A percentile compares a stretch with the other conserved stretches of the same genome.
These are phyloP conservation scores for Boechera retrofracta DNA, from an alignment of 345 rosid species.

Conservation along the genomic window DNA sequence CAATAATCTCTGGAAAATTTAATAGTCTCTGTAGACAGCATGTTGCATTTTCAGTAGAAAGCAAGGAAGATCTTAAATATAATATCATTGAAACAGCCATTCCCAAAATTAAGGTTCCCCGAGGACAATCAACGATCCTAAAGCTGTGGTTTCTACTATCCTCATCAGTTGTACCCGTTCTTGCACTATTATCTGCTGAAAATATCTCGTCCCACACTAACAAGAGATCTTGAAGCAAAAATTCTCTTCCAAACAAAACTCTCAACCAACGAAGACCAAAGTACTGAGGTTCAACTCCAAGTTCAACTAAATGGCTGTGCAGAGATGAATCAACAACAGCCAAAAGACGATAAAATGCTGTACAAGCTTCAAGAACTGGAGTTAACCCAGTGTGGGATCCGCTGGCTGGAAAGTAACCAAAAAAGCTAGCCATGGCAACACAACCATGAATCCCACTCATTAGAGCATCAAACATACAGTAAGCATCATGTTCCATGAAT, in stretches of 20 bases:
- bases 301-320: slow-evolving; percentile 81
- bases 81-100: slow-evolving; percentile 83
- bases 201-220: slow-evolving; percentile 87
- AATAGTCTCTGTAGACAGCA: slow-evolving; percentile 80
- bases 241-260: slow-evolving; percentile 87
- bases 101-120: slow-evolving; percentile 70
- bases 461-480: slow-evolving; percentile 87
- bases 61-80: slow-evolving; percentile 76
- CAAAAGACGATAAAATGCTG: slow-evolving; percentile 71
- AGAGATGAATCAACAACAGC: slow-evolving; percentile 74
- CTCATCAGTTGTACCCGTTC: slow-evolving; percentile 35
- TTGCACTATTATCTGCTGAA: slow-evolving; percentile 55
- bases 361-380: slow-evolving; percentile 80
- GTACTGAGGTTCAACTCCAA: slow-evolving; percentile 95
- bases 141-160: slow-evolving; percentile 45
- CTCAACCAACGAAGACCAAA: slow-evolving; percentile 91
- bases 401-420: slow-evolving; percentile 52
- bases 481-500: slow-evolving; percentile 92
- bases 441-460: slow-evolving; percentile 73
- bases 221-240: slow-evolving; percentile 68
- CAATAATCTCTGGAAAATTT: slow-evolving; percentile 68
- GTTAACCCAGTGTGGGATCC: slow-evolving; percentile 68
- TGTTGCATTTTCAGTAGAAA: slow-evolving; percentile 81
- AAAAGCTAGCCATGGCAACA: slow-evolving; percentile 75
- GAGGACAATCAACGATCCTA: slow-evolving; percentile 57